Base-by-base conservation (phyloP, 352 stramenopile species). In the Thraustotheca clavata region DNA sequence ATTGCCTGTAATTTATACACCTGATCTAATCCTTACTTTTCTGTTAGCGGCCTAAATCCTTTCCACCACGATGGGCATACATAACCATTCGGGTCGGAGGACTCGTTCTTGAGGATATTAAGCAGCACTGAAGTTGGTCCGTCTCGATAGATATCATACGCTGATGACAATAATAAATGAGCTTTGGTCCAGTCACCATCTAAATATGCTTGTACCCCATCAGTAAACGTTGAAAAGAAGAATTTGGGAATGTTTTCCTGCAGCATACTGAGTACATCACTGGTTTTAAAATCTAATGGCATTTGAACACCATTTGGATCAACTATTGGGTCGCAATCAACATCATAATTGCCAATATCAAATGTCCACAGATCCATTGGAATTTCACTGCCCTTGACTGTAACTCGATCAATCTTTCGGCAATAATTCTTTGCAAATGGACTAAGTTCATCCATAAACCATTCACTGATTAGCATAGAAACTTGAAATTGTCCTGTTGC, bases 401-500 rank as follows among this genome's bases (percentile, higher is more conserved):
- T 96, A 0, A 99, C 93, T 33, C 89, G 89, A 69, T 99, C 96
- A 50, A 99, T 86, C 62, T 98, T 93, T 12, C 96, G 77, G 49
- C 96, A 96, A 46, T 91, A 92, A 0, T 68, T 75, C 55, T 93
- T 77, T 20, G 87, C 91, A 32, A 89, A 76, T 2, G 74, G 29
- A 12, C 92, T 98, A 11, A 99, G 63, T 18, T 98, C 80, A 38
- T 98, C 88, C 40, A 97, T 83, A 34, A 99, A 96, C 71, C 92
- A 95, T 50, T 98, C 84, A 27, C 89, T 98, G 40, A 98, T 73
- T 8, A 99, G 75, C 70, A 99, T 91, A 5, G 85, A 88, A 11
- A 98, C 86, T 34, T 96, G 86, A 60, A 98, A 99, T 70, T 98
- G 94, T 1, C 94, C 95, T 5, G 89, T 97, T 16, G 94, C 95